Evolutionary conservation across 2,329 filamentous ascomycete species (phyloP), one percentile per base, ranked within the genome.

Genomic region (Cercospora sesami): DNA sequence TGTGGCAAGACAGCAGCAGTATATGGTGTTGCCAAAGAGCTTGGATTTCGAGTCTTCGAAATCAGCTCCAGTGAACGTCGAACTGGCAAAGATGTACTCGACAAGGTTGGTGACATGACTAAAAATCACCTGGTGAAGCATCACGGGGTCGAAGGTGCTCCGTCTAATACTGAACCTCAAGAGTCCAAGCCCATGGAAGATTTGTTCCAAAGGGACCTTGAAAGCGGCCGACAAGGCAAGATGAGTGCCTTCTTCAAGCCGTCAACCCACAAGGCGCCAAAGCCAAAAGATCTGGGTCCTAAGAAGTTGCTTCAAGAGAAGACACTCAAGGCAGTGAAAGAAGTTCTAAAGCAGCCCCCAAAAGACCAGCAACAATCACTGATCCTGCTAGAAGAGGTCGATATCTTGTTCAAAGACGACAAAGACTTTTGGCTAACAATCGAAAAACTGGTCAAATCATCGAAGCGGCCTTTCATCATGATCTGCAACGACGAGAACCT

Each of bases 61-160:
- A 93, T 99, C 76, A 96, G 96, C 75, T 83, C 94, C 0, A 88
- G 92, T 68, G 92, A 88, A 72, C 89, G 94, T 61, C 86, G 95
- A 69, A 96, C 88, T 75, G 94, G 94, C 33, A 95, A 90, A 78
- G 95, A 99, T 75, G 89, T 99, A 59, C 78, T 96, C 36, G 95
- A 99, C 75, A 92, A 87, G 73, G 92, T 99, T 55, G 96, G 95
- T 48, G 93, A 99, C 79, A 98, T 99, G 94, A 95, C 93, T 4
- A 90, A 90, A 69, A 98, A 99, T 74, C 95, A 99, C 79, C 85
- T 97, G 1, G 94, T 99, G 21, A 88, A 89, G 71, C 84, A 84
- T 53, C 75, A 78, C 62, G 75, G 74, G 8, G 69, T 61, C 5
- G 64, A 69, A n/a, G 74, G 74, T 18, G 58, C 67, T 21, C 74